These are phyloP conservation scores for Spencermartinsiella europaea DNA, from an alignment of 805 yeast genomes.

Conservation along the genomic window DNA sequence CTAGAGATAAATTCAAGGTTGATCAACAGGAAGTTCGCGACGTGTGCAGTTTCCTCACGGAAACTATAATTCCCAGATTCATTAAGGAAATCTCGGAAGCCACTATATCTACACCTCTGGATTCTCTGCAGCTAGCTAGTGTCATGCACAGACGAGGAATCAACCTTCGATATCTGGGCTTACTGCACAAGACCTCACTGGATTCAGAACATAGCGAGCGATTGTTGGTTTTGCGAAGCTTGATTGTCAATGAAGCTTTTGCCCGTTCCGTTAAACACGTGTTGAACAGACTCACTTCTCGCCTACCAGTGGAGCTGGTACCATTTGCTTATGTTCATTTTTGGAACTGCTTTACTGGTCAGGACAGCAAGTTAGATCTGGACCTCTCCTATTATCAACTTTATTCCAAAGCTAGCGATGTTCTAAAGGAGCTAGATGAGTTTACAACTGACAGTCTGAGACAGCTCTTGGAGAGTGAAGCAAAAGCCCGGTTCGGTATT, in stretches of 20 bases:
- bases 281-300: constrained; percentile 44
- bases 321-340: constrained; percentile 62
- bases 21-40: constrained; percentile 65
- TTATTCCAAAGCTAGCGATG: constrained; percentile 32
- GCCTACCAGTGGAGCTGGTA: constrained; percentile 49
- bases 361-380: constrained; percentile 37
- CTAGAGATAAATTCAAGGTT: constrained; percentile 34
- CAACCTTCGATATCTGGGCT: constrained; percentile 82
- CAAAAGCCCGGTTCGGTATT: constrained; percentile 41
- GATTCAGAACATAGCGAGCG: constrained; percentile 31
- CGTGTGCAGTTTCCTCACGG: constrained; percentile 58
- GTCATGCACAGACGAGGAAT: constrained; percentile 77
- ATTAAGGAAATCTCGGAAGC: constrained; percentile 51
- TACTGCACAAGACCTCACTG: constrained; percentile 38
- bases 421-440: constrained; percentile 26
- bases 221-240: constrained; percentile 40
- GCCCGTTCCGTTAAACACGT: constrained; percentile 77
- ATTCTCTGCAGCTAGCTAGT: constrained; percentile 69
- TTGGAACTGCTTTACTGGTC: constrained; percentile 52
- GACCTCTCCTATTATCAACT: constrained; percentile 40
- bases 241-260: constrained; percentile 64
- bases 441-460: constrained; percentile 29
- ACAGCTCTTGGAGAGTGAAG: constrained; percentile 38
- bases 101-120: constrained; percentile 58
- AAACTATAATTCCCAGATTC: constrained; percentile 56